These are phyloP conservation scores for Diaporthe citrichinensis DNA, from an alignment of 2,329 filamentous ascomycete genomes.

Conservation along the genomic window DNA sequence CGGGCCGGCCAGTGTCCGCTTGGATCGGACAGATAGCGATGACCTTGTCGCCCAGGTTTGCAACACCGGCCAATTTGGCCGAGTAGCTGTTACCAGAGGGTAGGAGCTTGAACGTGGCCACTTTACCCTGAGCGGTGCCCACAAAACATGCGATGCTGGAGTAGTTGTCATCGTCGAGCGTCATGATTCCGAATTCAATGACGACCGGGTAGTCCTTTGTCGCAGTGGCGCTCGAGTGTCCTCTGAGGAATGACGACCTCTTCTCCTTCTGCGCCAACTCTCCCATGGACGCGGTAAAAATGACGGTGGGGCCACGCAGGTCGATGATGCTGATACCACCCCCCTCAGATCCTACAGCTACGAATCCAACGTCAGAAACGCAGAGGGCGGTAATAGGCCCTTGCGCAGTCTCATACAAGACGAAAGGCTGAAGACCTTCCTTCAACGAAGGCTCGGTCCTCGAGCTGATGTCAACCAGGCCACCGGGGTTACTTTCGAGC, in stretches of 20 bases:
- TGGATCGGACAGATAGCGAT: conserved; percentile 86
- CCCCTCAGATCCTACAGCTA: conserved; percentile 87
- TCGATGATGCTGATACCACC: conserved; percentile 88
- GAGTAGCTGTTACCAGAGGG: conserved; percentile 82
- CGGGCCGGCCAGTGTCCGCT: conserved; percentile 81
- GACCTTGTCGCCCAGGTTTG: conserved; percentile 76
- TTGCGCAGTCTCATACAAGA: conserved; percentile 86
- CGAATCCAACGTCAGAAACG: conserved; percentile 93
- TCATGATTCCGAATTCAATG: conserved; percentile 95
- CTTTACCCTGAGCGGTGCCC: conserved; percentile 86
- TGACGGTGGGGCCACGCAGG: conserved; percentile 86
- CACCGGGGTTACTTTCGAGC: conserved; percentile 73
- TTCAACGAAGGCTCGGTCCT: conserved; percentile 81
- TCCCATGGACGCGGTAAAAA: conserved; percentile 79
- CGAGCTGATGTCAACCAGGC: conserved; percentile 80
- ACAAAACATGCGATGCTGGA: conserved; percentile 95
- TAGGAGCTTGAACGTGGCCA: conserved; percentile 91
- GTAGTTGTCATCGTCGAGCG: conserved; percentile 92
- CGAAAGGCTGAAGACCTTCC: conserved; percentile 77
- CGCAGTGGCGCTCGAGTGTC: conserved; percentile 62
- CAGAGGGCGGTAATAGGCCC: conserved; percentile 85
- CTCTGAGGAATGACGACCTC: conserved; percentile 78
- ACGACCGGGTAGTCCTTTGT: conserved; percentile 81
- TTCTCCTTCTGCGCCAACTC: conserved; percentile 86
- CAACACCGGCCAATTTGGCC: conserved; percentile 78